Evolutionary conservation across 2,329 filamentous ascomycete species (phyloP).

Genomic region (Talaromyces piceae): DNA sequence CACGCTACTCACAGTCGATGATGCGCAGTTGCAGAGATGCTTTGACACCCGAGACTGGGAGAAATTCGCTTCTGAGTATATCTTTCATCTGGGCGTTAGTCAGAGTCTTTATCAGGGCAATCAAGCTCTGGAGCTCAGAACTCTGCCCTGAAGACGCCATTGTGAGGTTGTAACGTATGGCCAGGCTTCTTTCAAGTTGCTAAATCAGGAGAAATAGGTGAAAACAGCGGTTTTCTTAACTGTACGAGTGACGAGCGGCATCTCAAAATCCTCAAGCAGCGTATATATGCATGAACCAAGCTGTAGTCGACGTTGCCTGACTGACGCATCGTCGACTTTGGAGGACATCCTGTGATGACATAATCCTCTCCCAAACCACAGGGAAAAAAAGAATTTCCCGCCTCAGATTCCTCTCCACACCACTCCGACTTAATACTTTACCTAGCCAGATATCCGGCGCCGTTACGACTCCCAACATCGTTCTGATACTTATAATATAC

Average conservation of each 20-base stretch:
- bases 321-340: background rate
- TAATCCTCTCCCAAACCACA: background rate
- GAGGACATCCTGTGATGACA: background rate
- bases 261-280: background rate
- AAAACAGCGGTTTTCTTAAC: slow-evolving; percentile 1
- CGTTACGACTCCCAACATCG: slow-evolving; percentile 10
- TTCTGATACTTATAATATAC: background rate
- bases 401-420: background rate
- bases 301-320: background rate
- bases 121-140: slow-evolving; percentile 35
- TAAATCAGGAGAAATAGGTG: background rate
- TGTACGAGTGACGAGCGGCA: slow-evolving; percentile 1
- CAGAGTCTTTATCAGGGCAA: slow-evolving; percentile 46
- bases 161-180: slow-evolving; percentile 8
- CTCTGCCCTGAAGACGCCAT: slow-evolving; percentile 34
- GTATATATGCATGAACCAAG: background rate
- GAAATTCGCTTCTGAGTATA: slow-evolving; percentile 66
- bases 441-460: background rate
- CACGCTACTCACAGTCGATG: slow-evolving; percentile 58
- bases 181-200: background rate
- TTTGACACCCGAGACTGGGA: slow-evolving; percentile 79
- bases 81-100: slow-evolving; percentile 63
- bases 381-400: background rate
- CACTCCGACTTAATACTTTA: background rate
- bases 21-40: slow-evolving; percentile 72